Evolutionary conservation across 768 basidiomycete genomes (phyloP).

Genomic region (Gelatoporia subvermispora): DNA sequence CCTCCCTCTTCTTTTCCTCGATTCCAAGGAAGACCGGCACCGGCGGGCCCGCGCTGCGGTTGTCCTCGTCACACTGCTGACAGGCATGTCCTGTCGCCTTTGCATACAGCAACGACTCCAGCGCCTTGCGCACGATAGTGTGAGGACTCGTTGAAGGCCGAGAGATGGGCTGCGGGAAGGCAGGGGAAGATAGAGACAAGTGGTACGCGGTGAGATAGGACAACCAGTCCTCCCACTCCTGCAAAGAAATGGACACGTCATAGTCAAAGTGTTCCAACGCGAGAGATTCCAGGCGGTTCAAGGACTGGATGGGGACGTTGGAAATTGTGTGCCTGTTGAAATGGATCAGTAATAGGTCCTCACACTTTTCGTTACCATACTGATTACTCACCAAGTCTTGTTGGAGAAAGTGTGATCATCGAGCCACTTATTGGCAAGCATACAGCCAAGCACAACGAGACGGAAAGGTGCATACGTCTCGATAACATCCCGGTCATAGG

Average conservation of each 20-base stretch:
- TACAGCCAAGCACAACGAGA: constrained; percentile 72
- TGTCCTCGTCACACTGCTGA: constrained; percentile 10
- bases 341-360: neutral
- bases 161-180: constrained; percentile 70
- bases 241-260: constrained; percentile 61
- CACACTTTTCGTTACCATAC: neutral
- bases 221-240: constrained; percentile 72
- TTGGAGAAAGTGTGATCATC: constrained; percentile 88
- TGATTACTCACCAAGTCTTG: constrained; percentile 68
- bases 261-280: constrained; percentile 67
- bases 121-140: constrained; percentile 58
- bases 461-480: constrained; percentile 67
- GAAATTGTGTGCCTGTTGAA: constrained; percentile 70
- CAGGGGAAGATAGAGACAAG: constrained; percentile 51
- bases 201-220: constrained; percentile 62
- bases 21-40: constrained; percentile 71
- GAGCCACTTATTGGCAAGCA: constrained; percentile 86
- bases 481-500: constrained; percentile 41
- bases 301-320: constrained; percentile 59
- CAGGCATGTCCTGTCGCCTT: constrained; percentile 24
- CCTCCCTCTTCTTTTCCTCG: constrained; percentile 53
- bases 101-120: constrained; percentile 65
- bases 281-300: constrained; percentile 70
- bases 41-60: constrained; percentile 29
- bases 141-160: constrained; percentile 71